phyloP scores from a whole-genome alignment of 2,329 filamentous ascomycete genomes.

The Cladobotryum protrusum region DNA sequence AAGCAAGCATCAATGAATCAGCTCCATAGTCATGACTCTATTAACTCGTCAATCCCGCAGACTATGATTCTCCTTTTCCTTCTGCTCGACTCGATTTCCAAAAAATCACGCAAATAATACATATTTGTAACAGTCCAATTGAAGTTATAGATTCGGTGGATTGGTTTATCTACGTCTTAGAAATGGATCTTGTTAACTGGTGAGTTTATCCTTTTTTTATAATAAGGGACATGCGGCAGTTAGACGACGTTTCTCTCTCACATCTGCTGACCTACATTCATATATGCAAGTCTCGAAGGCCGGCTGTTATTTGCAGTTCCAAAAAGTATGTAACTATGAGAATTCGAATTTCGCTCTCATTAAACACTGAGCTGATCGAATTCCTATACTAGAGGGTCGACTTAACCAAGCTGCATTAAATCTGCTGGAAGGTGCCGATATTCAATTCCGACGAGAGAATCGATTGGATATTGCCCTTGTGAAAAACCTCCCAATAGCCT shows the following conservation, averaged over 20 bases:
- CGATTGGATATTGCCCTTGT: conserved; percentile 96
- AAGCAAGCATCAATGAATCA: background rate
- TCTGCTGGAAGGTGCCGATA: conserved; percentile 86
- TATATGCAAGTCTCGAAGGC: conserved; percentile 66
- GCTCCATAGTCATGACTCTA: too few relatives aligned
- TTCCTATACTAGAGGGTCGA: conserved; percentile 65
- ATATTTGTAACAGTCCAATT: too few relatives aligned
- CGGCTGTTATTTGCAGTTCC: conserved; percentile 95
- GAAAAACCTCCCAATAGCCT: conserved; percentile 91
- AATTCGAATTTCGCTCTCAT: background rate
- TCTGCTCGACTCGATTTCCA: too few relatives aligned
- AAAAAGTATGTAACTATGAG: conserved; percentile 66
- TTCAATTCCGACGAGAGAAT: conserved; percentile 92
- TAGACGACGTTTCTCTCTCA: too few relatives aligned
- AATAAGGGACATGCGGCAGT: background rate
- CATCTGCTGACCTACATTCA: background rate
- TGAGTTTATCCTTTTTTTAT: conserved; percentile 25
- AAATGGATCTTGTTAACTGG: conserved; percentile 51
- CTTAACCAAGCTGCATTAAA: conserved; percentile 84
- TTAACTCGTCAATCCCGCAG: too few relatives aligned
- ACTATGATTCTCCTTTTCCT: too few relatives aligned
- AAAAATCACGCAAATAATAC: too few relatives aligned
- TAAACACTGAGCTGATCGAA: conserved; percentile 9
- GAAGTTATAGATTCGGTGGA: too few relatives aligned
- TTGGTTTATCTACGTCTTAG: background rate